These are phyloP conservation scores for Mycena sp. DNA, from an alignment of 1,284 basidiomycete species.

Conservation along the genomic window DNA sequence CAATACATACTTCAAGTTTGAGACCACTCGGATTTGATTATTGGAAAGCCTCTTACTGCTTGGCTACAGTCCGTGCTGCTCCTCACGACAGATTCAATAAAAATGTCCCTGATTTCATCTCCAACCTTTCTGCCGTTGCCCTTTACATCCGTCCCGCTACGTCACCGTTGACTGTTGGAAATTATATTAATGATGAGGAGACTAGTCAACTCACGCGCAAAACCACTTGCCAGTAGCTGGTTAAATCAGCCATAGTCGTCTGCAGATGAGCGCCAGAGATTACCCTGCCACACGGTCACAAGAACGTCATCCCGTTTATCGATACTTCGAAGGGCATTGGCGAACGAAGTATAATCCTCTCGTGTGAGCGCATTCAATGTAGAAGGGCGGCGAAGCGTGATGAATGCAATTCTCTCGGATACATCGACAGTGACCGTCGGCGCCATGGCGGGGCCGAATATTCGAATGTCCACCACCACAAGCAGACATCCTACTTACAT, in stretches of 20 bases:
- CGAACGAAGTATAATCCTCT: conserved; percentile 70
- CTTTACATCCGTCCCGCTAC: conserved; percentile 65
- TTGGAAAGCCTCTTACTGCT: conserved; percentile 55
- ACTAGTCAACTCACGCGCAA: conserved; percentile 68
- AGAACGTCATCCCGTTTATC: conserved; percentile 70
- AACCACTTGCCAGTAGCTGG: conserved; percentile 76
- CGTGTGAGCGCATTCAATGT: conserved; percentile 68
- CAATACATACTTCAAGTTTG: neutral
- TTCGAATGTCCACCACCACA: no score
- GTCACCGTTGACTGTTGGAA: neutral
- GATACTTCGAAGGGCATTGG: conserved; percentile 63
- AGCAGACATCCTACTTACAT: no score
- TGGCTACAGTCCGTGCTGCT: conserved; percentile 56
- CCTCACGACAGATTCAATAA: no score
- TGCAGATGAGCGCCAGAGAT: conserved; percentile 20
- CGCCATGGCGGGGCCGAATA: no score
- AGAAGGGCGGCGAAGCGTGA: conserved; percentile 69
- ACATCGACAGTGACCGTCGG: conserved; percentile 53
- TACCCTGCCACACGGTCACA: conserved; percentile 75
- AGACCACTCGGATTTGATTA: neutral
- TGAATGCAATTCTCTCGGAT: conserved; percentile 69
- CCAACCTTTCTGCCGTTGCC: conserved; percentile 18
- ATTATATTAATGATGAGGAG: neutral
- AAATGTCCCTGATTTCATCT: conserved; percentile 48
- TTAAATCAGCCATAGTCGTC: neutral